Evolutionary conservation across 2,329 filamentous ascomycete genomes (phyloP).

Genomic region (Pseudocercospora macadamiae): DNA sequence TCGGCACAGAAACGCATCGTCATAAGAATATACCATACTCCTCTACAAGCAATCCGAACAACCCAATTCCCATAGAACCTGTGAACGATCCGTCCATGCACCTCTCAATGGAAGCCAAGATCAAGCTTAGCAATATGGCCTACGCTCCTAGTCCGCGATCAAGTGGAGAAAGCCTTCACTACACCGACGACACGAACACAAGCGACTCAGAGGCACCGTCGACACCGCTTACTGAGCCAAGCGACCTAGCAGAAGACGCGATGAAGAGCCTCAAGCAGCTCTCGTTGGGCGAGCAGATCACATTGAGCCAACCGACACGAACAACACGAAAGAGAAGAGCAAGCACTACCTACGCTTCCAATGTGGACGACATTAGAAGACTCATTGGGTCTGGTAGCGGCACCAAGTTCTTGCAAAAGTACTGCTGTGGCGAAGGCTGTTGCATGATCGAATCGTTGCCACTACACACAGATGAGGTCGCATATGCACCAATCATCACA

Average conservation of each 20-base stretch:
- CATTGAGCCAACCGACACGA: constrained; percentile 15
- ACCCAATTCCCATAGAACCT: constrained; percentile 51
- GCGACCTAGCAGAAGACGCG: constrained; percentile 24
- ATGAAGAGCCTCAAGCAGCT: constrained; percentile 22
- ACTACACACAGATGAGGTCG: constrained; percentile 48
- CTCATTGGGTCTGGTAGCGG: constrained; percentile 60
- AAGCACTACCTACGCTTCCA: constrained; percentile 52
- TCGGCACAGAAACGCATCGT: constrained; percentile 32
- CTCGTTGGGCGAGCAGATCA: constrained; percentile 16
- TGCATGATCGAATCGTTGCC: constrained; percentile 62
- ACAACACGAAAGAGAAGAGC: constrained; percentile 36
- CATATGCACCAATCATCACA: constrained; percentile 52
- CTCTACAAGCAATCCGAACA: constrained; percentile 49
- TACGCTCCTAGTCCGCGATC: constrained; percentile 29
- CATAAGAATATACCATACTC: constrained; percentile 46
- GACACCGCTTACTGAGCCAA: constrained; percentile 47
- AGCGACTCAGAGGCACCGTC: constrained; percentile 36
- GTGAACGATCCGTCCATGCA: constrained; percentile 26
- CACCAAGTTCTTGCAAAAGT: constrained; percentile 64
- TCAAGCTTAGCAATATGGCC: constrained; percentile 33
- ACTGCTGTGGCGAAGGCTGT: constrained; percentile 67
- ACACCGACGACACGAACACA: constrained; percentile 22
- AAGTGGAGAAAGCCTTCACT: constrained; percentile 34
- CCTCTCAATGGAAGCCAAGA: constrained; percentile 25
- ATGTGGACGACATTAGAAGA: constrained; percentile 58